Base-by-base conservation (phyloP, 805 yeast genomes). In the Wickerhamomyces xylosicus region DNA sequence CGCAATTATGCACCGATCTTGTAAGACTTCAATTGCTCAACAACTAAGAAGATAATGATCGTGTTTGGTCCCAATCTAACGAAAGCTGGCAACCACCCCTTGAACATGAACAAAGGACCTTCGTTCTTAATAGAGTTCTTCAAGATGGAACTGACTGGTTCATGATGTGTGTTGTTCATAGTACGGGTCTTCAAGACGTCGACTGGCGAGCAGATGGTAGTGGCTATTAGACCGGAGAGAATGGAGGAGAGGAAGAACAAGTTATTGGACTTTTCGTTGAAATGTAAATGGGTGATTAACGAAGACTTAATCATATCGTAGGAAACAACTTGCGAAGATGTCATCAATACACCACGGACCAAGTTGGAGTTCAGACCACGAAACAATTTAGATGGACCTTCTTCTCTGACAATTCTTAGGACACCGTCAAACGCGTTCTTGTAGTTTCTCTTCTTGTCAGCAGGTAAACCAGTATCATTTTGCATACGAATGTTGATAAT, bases 51-150 rank as follows among this genome's bases (percentile, higher is more conserved):
- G 1, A 83, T 79, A 17, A 79, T 69, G 39, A 79, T 77, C 0
- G 86, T 79, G 47, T 78, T 83, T 28, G 95, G 95, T 0, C 95
- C 95, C 45, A 85, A 67, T 54, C 95, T 74, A 6, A 85, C 72
- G 54, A 85, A 85, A 33, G 92, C 78, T 25, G 95, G 95, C 29
- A 82, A 63, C 95, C 95, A 85, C 19, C 95, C 95, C 58, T 95
- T 69, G 61, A 85, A 85, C 79, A 85, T 74, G 62, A 86, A 86
- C 1, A 77, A 71, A 13, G 74, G 66, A 18, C 95, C 95, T 59
- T 85, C 95, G 11, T 52, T 62, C 45, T 67, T 69, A 16, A 85
- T 67, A 1, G 90, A 84, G 6, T 58, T 56, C 2, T 48, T 47
- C 43, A 85, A 57, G 34, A 82, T 75, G 2, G 56, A 43, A 3